phyloP scores from a whole-genome alignment of 2,329 filamentous ascomycete species.

The Pseudogymnoascus sp. region DNA sequence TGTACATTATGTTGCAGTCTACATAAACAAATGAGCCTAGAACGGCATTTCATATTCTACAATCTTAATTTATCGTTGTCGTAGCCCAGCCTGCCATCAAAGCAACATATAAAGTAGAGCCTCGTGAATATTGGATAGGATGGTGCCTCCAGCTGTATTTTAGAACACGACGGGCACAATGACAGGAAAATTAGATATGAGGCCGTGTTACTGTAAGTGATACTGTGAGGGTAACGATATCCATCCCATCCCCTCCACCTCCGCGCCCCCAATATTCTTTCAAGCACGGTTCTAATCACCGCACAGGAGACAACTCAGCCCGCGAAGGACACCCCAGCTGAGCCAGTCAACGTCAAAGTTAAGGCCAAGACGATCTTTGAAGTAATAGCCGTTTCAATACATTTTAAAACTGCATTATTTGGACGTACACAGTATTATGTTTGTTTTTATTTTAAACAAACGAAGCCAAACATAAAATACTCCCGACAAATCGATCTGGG shows the following conservation, averaged over 20 bases:
- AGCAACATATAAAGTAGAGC: neutral
- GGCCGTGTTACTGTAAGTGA: neutral
- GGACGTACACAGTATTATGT: neutral
- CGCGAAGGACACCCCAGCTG: too few species aligned
- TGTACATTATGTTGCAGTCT: constrained; percentile 9
- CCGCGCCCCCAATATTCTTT: too few species aligned
- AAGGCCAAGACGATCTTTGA: too few species aligned
- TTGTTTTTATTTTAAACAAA: neutral
- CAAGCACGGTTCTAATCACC: too few species aligned
- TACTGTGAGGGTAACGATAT: neutral
- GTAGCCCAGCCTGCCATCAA: neutral
- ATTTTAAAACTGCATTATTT: neutral
- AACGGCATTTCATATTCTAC: neutral
- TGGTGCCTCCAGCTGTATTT: neutral
- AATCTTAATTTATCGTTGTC: neutral
- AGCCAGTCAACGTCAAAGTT: too few species aligned
- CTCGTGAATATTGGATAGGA: neutral
- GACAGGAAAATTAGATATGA: neutral
- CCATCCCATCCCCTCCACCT: too few species aligned
- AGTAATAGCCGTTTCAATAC: neutral
- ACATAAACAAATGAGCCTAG: neutral
- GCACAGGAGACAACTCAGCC: too few species aligned
- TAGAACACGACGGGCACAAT: neutral
- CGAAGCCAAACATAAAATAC: neutral
- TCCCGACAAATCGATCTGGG: neutral